Base-by-base conservation (phyloP, 495 filamentous ascomycete genomes). In the Aspergillus incahuasiensis region DNA sequence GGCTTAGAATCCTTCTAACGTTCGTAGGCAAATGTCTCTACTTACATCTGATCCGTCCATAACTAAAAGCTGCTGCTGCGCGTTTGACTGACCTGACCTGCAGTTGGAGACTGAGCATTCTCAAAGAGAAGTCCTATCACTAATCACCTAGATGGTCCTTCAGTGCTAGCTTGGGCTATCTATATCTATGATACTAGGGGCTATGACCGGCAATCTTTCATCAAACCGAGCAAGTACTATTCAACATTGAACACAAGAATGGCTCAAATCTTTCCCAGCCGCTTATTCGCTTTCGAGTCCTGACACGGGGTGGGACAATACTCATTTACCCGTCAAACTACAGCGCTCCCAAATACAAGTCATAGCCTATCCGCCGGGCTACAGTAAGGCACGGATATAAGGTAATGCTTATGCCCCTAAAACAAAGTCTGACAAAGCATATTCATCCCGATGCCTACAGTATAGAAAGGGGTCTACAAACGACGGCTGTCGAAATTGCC, bases 311-410 rank as follows among this genome's bases (percentile, higher is more conserved):
- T 75, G 77, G 69, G 79, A 82, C 52, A 40, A 62, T 1, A 60
- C 72, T 34, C 56, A 73, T 50, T 48, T 59, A 5, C 79, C 71
- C 58, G 69, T 77, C 28, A 62, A 72, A 7, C 72, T 76, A 44
- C 79, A 82, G 43, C 78, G 79, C 20, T 65, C 63, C 13, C 78
- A 80, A 48, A 60, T 81, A 21, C 73, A 80, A 56, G 65, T 75
- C 25, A 66, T 77, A 34, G 25, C 25, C 25, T n/a, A n/a, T n/a
- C n/a, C n/a, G n/a, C n/a, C n/a, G n/a, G n/a, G n/a, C n/a, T n/a
- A n/a, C n/a, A n/a, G n/a, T n/a, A n/a, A n/a, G n/a, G n/a, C n/a
- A n/a, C n/a, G 73, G 72, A 9, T 74, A 75, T 54, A 74, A 79
- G 69, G 70, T 67, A 3, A 66, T 76, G 57, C 63, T 80, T 13